These are phyloP conservation scores for Dichotomocladium elegans DNA, from an alignment of 371 early-diverging fungal species.

Conservation along the genomic window DNA sequence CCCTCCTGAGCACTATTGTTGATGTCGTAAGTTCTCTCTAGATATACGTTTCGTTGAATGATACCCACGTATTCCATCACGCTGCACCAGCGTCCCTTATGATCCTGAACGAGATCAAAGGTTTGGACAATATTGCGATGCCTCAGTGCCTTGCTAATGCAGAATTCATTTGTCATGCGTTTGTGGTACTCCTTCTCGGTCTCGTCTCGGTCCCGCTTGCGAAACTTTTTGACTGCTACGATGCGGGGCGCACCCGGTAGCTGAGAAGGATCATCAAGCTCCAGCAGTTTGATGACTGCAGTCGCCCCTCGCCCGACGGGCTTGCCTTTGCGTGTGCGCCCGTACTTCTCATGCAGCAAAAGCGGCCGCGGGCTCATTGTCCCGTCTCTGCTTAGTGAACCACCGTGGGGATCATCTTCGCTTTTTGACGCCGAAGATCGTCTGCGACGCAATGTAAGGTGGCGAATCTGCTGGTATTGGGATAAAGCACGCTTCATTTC, in stretches of 20 bases:
- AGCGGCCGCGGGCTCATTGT: background rate
- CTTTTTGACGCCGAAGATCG: background rate
- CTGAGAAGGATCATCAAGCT: background rate
- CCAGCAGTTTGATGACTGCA: constrained; percentile 11
- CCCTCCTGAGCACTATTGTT: constrained; percentile 33
- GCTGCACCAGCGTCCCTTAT: constrained; percentile 28
- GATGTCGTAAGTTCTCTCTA: no score
- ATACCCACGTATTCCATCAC: constrained; percentile 45
- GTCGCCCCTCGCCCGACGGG: constrained; percentile 20
- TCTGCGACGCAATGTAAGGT: constrained; percentile 1
- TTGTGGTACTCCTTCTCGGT: constrained; percentile 24
- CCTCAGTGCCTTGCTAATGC: constrained; percentile 21
- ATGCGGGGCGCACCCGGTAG: background rate
- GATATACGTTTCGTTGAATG: no score
- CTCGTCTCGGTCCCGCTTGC: constrained; percentile 28
- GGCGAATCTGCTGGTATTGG: constrained; percentile 16
- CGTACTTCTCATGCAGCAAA: constrained; percentile 15
- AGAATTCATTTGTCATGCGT: constrained; percentile 39
- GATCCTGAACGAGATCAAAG: constrained; percentile 26
- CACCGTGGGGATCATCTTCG: constrained; percentile 3
- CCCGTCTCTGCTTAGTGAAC: no score
- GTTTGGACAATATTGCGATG: constrained; percentile 29
- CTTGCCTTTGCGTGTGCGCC: constrained; percentile 9
- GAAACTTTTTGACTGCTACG: constrained; percentile 39
- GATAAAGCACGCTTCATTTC: constrained; percentile 18